These are phyloP conservation scores for Marchantia polymorpha DNA, from an alignment of 225 moss, liverwort and hornwort genomes.

Conservation along the genomic window DNA sequence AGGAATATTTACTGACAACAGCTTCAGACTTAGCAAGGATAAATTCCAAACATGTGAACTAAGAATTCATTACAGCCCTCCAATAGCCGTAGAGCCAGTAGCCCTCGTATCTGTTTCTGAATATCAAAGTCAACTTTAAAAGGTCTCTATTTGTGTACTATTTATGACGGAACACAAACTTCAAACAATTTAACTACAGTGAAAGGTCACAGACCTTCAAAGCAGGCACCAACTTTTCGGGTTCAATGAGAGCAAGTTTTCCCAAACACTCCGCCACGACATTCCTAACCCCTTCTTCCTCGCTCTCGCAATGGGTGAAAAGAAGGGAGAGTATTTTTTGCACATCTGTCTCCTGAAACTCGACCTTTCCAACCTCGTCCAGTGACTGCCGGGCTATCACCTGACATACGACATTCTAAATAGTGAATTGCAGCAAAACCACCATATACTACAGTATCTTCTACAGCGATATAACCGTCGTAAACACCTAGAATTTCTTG, in stretches of 20 bases:
- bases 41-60: too few relatives aligned
- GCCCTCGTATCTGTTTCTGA: too few relatives aligned
- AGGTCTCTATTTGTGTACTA: too few relatives aligned
- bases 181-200: background rate
- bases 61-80: too few relatives aligned
- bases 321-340: conserved; percentile 92
- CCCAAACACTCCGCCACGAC: conserved; percentile 99
- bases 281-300: conserved; percentile 99
- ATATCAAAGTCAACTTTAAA: too few relatives aligned
- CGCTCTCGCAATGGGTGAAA: conserved; percentile 98
- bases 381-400: conserved; percentile 94
- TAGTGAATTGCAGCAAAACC: background rate
- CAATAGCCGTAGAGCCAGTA: too few relatives aligned
- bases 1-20: too few relatives aligned
- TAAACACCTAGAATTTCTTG: background rate
- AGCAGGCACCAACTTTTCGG: conserved; percentile 92
- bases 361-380: conserved; percentile 90
- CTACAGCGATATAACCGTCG: background rate
- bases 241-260: conserved; percentile 95
- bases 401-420: conserved; percentile 33
- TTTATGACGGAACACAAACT: background rate
- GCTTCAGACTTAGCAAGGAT: too few relatives aligned
- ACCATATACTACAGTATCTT: background rate
- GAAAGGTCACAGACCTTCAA: conserved; percentile 56
- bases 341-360: conserved; percentile 92